Evolutionary conservation across 1,139 yeast genomes (phyloP).

Genomic region (Candida tropicalis): DNA sequence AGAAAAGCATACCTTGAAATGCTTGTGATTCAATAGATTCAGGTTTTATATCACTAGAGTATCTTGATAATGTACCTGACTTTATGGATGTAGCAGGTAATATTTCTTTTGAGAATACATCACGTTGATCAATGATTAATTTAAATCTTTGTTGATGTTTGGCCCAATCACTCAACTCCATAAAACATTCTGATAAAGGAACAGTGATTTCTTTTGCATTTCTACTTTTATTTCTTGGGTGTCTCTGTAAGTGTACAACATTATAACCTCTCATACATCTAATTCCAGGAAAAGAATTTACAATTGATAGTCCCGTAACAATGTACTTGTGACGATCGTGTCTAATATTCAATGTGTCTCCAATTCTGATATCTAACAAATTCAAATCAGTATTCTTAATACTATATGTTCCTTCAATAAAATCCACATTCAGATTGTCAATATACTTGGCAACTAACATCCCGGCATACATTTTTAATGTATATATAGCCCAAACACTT

Average conservation of each 20-base stretch:
- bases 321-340: constrained; percentile 25
- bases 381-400: constrained; percentile 33
- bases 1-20: constrained; percentile 33
- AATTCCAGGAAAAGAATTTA: constrained; percentile 25
- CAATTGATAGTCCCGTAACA: constrained; percentile 47
- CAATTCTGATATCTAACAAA: constrained; percentile 39
- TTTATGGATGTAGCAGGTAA: constrained; percentile 12
- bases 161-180: constrained; percentile 47
- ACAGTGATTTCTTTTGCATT: constrained; percentile 17
- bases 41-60: constrained; percentile 3
- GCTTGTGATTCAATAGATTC: constrained; percentile 12
- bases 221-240: constrained; percentile 15
- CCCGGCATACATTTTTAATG: constrained; percentile 42
- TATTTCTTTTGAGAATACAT: constrained; percentile 15
- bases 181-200: constrained; percentile 23
- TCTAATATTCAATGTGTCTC: constrained; percentile 30
- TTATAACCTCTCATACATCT: constrained; percentile 64
- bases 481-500: constrained; percentile 42
- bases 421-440: constrained; percentile 33
- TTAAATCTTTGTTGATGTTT: constrained; percentile 37
- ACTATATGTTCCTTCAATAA: constrained; percentile 33
- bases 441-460: constrained; percentile 20
- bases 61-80: constrained; percentile 10
- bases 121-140: constrained; percentile 15
- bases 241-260: constrained; percentile 38